phyloP scores from a whole-genome alignment of 768 basidiomycete species.

The Boletus sp. region DNA sequence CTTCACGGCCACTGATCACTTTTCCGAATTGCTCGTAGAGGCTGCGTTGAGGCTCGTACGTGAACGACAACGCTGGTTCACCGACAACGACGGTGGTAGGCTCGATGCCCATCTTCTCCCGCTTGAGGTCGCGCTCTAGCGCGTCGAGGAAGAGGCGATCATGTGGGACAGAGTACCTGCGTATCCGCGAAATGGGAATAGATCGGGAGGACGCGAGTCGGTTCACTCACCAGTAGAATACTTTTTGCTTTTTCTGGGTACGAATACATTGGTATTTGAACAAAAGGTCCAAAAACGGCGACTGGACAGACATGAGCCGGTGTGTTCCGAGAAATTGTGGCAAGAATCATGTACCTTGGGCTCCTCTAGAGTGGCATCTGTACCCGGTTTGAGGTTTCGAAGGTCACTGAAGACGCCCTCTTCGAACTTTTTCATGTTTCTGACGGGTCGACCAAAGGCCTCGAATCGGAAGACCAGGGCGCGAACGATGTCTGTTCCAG shows the following conservation, averaged over 20 bases:
- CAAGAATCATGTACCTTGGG: conserved; percentile 67
- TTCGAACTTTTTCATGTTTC: conserved; percentile 95
- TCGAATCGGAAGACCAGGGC: conserved; percentile 94
- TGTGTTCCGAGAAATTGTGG: not conserved
- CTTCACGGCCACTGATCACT: conserved; percentile 32
- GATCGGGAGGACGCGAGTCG: not conserved
- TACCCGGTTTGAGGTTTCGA: conserved; percentile 89
- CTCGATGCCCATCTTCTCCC: conserved; percentile 88
- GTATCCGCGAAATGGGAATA: not conserved
- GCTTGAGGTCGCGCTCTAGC: conserved; percentile 91
- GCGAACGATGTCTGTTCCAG: conserved; percentile 94
- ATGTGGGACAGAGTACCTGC: conserved; percentile 94
- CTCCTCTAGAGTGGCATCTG: conserved; percentile 90
- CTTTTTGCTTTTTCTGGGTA: conserved; percentile 98
- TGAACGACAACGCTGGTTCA: conserved; percentile 86
- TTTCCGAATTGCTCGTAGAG: conserved; percentile 86
- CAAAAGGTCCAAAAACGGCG: conserved; percentile 86
- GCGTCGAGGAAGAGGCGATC: conserved; percentile 97
- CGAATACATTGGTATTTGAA: conserved; percentile 98
- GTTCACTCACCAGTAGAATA: conserved; percentile 86
- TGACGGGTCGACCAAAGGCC: conserved; percentile 86
- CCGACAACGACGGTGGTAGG: conserved; percentile 73
- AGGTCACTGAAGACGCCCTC: conserved; percentile 95
- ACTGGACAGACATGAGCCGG: conserved; percentile 42
- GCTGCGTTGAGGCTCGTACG: conserved; percentile 80